Evolutionary conservation across 2,329 filamentous ascomycete genomes (phyloP).

Genomic region (Botrytis fragariae): DNA sequence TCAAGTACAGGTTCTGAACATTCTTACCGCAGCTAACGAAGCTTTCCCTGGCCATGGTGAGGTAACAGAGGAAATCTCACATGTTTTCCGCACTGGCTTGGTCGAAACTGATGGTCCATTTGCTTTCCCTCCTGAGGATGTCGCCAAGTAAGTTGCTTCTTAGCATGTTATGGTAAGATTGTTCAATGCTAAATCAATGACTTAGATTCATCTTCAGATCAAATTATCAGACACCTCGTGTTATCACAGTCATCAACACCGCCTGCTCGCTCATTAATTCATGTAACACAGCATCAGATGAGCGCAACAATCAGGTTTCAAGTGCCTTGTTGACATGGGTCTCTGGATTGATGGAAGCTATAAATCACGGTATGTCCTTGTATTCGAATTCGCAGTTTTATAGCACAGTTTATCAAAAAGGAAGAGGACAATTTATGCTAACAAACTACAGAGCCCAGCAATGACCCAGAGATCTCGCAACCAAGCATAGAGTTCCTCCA

Average conservation of each 20-base stretch:
- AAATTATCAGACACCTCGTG: constrained; percentile 58
- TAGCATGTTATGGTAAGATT: neutral
- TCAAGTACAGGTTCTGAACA: constrained; percentile 51
- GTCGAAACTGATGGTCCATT: constrained; percentile 76
- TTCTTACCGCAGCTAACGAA: constrained; percentile 49
- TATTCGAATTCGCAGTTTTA: neutral
- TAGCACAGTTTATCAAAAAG: neutral
- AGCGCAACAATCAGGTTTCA: constrained; percentile 49
- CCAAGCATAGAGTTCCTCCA: constrained; percentile 71
- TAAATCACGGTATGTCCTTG: constrained; percentile 50
- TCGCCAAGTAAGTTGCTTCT: constrained; percentile 47
- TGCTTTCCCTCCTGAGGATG: constrained; percentile 64
- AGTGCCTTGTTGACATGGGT: constrained; percentile 59
- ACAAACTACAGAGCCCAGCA: constrained; percentile 48
- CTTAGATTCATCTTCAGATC: constrained; percentile 57
- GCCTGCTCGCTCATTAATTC: constrained; percentile 69
- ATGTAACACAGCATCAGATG: constrained; percentile 47
- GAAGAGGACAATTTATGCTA: neutral
- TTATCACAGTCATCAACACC: constrained; percentile 68
- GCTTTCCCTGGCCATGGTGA: constrained; percentile 62
- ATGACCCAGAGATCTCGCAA: constrained; percentile 70
- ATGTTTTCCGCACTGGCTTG: constrained; percentile 70
- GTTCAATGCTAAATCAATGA: neutral
- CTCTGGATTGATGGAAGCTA: constrained; percentile 57
- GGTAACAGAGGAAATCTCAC: constrained; percentile 69